Evolutionary conservation across 192 early-diverging fungal species (phyloP), one percentile per base, ranked within the genome.

Genomic region (Entomortierella parvispora): DNA sequence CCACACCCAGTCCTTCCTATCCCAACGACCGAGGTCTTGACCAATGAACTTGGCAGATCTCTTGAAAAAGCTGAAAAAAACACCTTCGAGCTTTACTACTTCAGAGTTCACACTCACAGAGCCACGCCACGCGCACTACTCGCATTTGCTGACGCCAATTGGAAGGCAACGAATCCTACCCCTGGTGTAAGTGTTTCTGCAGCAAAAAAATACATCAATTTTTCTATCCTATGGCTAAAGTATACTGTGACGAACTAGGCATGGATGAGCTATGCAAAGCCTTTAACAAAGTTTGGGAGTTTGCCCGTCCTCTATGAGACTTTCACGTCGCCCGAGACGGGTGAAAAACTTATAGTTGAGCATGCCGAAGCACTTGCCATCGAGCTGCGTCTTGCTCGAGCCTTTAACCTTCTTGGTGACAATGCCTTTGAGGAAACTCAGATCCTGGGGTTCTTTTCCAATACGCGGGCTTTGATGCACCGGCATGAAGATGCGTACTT

Each of bases 301-400:
- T 58, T 86, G 1, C 84, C 84, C 9, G 77, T 82, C 10, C 62
- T 86, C 11, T 58, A 79, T 12, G 82, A 84, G 50, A 65, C 34
- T 10, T 44, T 26, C 29, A 26, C 43, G 18, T 62, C 44, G 14
- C 29, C 33, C 23, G n/a, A n/a, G n/a, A 23, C 44, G 23, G 57
- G 67, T 5, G 44, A 60, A 12, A 51, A 45, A 15, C 52, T 62
- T 34, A 79, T 80, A 40, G 47, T 68, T 11, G 57, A 58, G 14
- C 71, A 83, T 0, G 55, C 71, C 31, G 80, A 86, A 14, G 65
- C 82, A 3, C 15, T 44, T 0, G 78, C 68, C 6, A 83, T 85
- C 31, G 82, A 81, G 47, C 55, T 79, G 14, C 81, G 80, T 29
- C 71, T 85, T 1, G 82, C 81, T 25, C 46, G 42, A 32, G 75